phyloP scores from a whole-genome alignment of 257 asterid genomes.

The Misopates orontium region DNA sequence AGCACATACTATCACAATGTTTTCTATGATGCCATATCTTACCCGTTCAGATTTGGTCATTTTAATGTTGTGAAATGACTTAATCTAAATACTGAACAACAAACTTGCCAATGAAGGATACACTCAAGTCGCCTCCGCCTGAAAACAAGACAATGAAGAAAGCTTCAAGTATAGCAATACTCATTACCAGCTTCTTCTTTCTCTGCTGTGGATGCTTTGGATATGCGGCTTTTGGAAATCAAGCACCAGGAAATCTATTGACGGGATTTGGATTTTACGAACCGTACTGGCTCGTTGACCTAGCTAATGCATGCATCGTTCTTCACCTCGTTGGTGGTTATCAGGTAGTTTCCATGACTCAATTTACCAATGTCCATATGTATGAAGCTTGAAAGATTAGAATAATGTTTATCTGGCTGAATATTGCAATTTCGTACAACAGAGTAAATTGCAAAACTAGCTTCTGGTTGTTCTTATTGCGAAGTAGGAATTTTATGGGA shows the following conservation, averaged over 20 bases:
- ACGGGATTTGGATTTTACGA: slow-evolving; percentile 76
- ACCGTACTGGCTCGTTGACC: slow-evolving; percentile 72
- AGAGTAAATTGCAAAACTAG: too few species aligned
- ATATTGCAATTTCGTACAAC: not conserved
- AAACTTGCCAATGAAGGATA: slow-evolving; percentile 47
- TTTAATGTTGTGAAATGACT: too few species aligned
- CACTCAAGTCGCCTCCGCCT: slow-evolving; percentile 49
- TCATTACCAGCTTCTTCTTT: slow-evolving; percentile 59
- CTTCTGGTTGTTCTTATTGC: too few species aligned
- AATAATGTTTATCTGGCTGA: not conserved
- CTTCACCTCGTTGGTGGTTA: slow-evolving; percentile 72
- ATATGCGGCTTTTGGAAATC: slow-evolving; percentile 68
- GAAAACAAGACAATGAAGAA: slow-evolving; percentile 59
- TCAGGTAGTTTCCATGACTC: slow-evolving; percentile 41
- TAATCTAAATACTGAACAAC: slow-evolving; percentile 14
- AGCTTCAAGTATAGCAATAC: slow-evolving; percentile 46
- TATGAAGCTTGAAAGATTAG: slow-evolving; percentile 13
- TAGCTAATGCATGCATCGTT: slow-evolving; percentile 66
- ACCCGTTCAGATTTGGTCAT: too few species aligned
- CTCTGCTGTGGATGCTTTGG: slow-evolving; percentile 67
- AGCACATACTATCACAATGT: not conserved
- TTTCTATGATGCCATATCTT: too few species aligned
- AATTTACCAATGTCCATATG: not conserved
- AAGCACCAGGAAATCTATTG: slow-evolving; percentile 67
- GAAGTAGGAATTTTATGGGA: too few species aligned